Base-by-base conservation (phyloP, 495 filamentous ascomycete genomes). In the Trichocladium antarcticum region DNA sequence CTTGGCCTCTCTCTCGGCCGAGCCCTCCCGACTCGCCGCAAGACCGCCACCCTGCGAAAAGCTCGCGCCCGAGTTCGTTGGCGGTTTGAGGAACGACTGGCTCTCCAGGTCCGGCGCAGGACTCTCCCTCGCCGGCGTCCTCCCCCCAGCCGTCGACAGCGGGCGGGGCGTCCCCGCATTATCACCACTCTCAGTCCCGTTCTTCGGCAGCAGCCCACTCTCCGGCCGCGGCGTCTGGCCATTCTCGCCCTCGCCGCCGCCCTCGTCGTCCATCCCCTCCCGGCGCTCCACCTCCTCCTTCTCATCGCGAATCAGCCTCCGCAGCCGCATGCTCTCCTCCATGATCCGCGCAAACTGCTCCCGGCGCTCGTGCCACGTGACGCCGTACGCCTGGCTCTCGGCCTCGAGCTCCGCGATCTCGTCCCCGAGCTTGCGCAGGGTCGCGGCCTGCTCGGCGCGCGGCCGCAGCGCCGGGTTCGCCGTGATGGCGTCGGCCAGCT, bases 281-380 rank as follows among this genome's bases (percentile, higher is more conserved):
- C 74, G 68, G 7, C 77, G 63, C 51, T 81, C 77, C 3, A 76
- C 72, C 67, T 95, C 92, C 63, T 97, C 92, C 65, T 96, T 96
- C 72, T 96, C 89, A 65, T 96, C 89, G 36, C 87, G 79, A 55
- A 98, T 97, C 57, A 94, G 68, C 28, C 82, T 77, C 41, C 89
- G 74, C 56, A 97, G 74, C 51, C 86, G 75, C 80, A 84, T 85
- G 5, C 88, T 85, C 71, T 97, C 89, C 34, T 89, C 87, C 49
- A 95, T 85, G 60, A 98, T 92, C 54, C 79, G 74, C 11, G 82
- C 85, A 66, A 97, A 98, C 67, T 95, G 88, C 57, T 84, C 83
- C 35, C 88, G 68, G 29, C 93, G 74, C 62, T 94, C 87, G 15
- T 76, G 69, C 90, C 90, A 97, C 4, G 87, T 94, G 42, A 72